Base-by-base conservation (phyloP, 2,329 filamentous ascomycete genomes). In the Aspergillus fumigatiaffinis region DNA sequence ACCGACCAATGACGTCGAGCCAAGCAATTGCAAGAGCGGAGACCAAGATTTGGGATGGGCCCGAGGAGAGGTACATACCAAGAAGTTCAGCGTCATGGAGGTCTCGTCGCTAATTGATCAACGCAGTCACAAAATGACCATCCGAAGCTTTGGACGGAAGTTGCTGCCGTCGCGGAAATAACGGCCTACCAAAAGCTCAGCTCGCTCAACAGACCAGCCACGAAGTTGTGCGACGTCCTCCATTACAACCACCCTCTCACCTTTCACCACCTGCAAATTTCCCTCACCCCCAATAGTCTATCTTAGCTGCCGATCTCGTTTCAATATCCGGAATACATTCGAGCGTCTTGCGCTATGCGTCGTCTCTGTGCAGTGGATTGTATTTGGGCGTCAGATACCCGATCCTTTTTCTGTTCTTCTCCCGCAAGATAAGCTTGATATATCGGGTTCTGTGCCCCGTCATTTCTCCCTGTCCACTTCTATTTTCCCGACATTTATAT, bases 141-240 rank as follows among this genome's bases (percentile, higher is more conserved):
- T 76, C 28, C 71, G 73, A 57, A 73, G 59, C 52, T 50, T 76
- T 32, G 71, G 73, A 29, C 73, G 73, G 38, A 75, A 71, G 57
- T 53, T 76, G 42, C 69, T 74, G 47, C 68, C 64, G 25, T 64
- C 63, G 49, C 60, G 66, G 49, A 65, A 66, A 53, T 63, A 50
- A 62, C 23, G 26, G 61, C 63, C 41, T 62, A 64, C 29, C 63
- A 56, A 64, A 56, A 29, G n/a, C 25, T 20, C n/a, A 46, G 10
- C 42, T 21, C 42, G 42, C 42, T 46, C 42, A 23, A 46, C 42
- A 46, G 42, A 8, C 10, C 42, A 23, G n/a, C 20, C 21, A 23
- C 4, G 42, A 46, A 10, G n/a, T 4, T 23, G 21, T 23, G 17
- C 3, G 10, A 21, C 20, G 5, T 44, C 7, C 42, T 23, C n/a